Evolutionary conservation across 257 asterid species (phyloP), one percentile per base, ranked within the genome.

Genomic region (Przewalskia tangutica): DNA sequence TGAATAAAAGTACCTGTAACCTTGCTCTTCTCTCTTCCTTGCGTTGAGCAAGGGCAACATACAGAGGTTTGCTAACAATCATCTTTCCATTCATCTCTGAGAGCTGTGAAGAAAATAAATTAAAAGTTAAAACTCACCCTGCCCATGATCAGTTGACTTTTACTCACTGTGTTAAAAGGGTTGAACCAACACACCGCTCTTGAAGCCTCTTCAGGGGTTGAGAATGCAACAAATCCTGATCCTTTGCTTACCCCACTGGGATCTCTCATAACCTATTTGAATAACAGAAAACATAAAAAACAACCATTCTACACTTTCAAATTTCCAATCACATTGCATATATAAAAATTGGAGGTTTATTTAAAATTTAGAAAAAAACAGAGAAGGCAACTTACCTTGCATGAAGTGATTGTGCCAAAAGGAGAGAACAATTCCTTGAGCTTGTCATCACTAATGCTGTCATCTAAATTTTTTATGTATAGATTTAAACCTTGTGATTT

Each of bases 11-110:
- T 92, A 95, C 98, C 98, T 95, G 95, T 82, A 95, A 86, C 75
- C 92, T 90, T 53, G 97, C 97, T 87, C 94, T 88, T 85, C 98
- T 92, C 84, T 93, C 98, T 85, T 95, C 98, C 83, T 95, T 95
- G 87, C 97, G 89, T 81, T 95, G 97, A 67, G 98, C 98, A 89
- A 89, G 90, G 53, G 98, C 97, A 85, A 95, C 98, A 82, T 93
- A 95, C 16, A 95, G 94, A 66, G 98, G 98, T 81, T 95, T 95
- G 90, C 88, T 83, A 79, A 81, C 87, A 64, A 93, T 77, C 97
- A 95, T 95, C 93, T 92, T 92, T 50, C 98, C 97, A 83, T 90
- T 92, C 98, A 95, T 91, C 81, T 93, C 98, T 12, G 92, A 70
- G 12, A 94, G 92, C 98, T 94, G 81, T 60, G 68, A 81, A n/a